Evolutionary conservation across 495 filamentous ascomycete species (phyloP).

Genomic region (Podospora fimiseda): DNA sequence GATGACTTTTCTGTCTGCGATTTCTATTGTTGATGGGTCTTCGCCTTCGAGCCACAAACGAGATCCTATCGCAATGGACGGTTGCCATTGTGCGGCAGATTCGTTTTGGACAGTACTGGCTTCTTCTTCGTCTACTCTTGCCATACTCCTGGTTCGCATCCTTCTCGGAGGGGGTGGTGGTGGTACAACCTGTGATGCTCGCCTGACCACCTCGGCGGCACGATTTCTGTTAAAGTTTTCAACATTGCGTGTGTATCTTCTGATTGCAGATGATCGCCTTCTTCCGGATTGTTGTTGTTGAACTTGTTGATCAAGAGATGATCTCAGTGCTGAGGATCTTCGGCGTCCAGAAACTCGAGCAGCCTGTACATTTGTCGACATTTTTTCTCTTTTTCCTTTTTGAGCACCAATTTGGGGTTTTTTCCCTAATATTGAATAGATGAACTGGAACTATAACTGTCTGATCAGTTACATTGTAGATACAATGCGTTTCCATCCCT

Average conservation of each 20-base stretch:
- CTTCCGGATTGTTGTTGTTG: background rate
- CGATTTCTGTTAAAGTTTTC: constrained; percentile 15
- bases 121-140: constrained; percentile 1
- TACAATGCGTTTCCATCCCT: background rate
- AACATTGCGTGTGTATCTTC: background rate
- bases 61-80: constrained; percentile 18
- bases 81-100: constrained; percentile 14
- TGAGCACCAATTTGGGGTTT: too few relatives aligned
- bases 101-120: background rate
- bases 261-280: constrained; percentile 3
- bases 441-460: too few relatives aligned
- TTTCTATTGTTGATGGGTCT: constrained; percentile 34
- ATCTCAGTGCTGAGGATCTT: background rate
- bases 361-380: background rate
- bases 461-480: background rate
- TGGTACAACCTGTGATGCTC: too few relatives aligned
- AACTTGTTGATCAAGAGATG: background rate
- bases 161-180: constrained; percentile 2
- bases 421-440: background rate
- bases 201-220: background rate
- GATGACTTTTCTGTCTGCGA: constrained; percentile 34
- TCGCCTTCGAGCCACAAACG: constrained; percentile 27
- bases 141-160: constrained; percentile 12
- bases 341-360: background rate
- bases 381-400: background rate